Conservation (phyloP, 306 rosid genomes). For the Castanopsis chinensis region DNA sequence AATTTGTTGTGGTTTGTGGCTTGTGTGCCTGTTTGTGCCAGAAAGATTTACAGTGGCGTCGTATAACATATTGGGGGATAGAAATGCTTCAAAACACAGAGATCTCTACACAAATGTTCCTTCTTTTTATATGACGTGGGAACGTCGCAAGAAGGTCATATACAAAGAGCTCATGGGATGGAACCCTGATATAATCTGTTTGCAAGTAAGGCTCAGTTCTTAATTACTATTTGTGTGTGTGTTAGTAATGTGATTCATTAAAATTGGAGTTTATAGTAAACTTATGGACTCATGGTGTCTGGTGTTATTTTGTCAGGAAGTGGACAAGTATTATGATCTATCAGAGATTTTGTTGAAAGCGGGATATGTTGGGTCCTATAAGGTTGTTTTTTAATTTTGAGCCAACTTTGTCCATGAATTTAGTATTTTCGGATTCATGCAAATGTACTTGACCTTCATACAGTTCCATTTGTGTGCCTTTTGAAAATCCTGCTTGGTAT, state of each 20-base stretch:
- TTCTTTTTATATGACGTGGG: conserved; percentile 56
- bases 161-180: conserved; percentile 57
- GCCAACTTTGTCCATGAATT: not conserved
- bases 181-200: conserved; percentile 71
- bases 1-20: not conserved
- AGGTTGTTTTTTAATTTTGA: conserved; percentile 42
- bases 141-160: conserved; percentile 55
- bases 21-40: conserved; percentile 17
- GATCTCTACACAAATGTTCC: conserved; percentile 74
- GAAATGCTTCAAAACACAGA: conserved; percentile 62
- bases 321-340: conserved; percentile 73
- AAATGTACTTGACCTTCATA: not conserved
- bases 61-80: conserved; percentile 68
- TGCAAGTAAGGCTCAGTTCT: conserved; percentile 51
- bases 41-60: conserved; percentile 73
- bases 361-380: conserved; percentile 70
- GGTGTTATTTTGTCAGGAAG: conserved; percentile 53
- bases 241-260: not conserved
- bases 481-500: not conserved
- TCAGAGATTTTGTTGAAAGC: conserved; percentile 54
- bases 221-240: not conserved
- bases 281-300: not conserved
- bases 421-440: not conserved
- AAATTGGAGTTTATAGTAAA: not conserved
- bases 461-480: not conserved